Percentiles rank a stretch among this genome's conserved stretches.
Conservation (phyloP, 2,329 filamentous ascomycete species). For the Ascochyta pisi region DNA sequence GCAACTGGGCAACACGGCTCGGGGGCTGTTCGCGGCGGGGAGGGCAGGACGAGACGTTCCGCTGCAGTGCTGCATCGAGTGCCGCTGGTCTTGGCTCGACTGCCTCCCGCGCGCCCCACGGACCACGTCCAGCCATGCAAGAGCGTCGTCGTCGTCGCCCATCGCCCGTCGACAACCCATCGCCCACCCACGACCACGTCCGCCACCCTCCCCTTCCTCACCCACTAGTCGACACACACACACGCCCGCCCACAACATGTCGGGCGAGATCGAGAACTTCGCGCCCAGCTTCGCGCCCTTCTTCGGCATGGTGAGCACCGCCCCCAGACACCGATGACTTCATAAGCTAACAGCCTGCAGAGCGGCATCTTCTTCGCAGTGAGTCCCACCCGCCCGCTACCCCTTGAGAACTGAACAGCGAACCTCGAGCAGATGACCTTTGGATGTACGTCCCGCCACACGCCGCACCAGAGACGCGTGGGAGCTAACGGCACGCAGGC, state of each 20-base stretch:
- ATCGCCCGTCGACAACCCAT: neutral
- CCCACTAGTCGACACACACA: constrained; percentile 1
- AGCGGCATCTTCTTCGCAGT: constrained; percentile 76
- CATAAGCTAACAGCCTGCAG: constrained; percentile 57
- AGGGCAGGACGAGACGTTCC: constrained; percentile 4
- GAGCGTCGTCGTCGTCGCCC: neutral
- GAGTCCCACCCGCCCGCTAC: constrained; percentile 33
- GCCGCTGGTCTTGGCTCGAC: neutral
- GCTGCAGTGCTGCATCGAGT: neutral
- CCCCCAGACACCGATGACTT: constrained; percentile 23
- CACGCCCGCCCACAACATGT: constrained; percentile 21
- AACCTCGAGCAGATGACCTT: constrained; percentile 70
- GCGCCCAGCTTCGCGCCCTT: constrained; percentile 86
- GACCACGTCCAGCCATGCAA: neutral
- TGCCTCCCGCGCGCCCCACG: neutral
- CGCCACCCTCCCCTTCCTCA: neutral
- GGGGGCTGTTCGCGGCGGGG: constrained; percentile 8
- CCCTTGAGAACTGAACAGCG: constrained; percentile 30
- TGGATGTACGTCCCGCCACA: constrained; percentile 66
- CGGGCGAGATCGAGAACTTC: constrained; percentile 29
- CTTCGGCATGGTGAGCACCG: constrained; percentile 77
- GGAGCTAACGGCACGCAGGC: constrained; percentile 53
- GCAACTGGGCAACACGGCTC: neutral
- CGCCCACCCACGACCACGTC: neutral
- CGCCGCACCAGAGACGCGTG: constrained; percentile 1